Percentiles rank a stretch among this genome's conserved stretches.
Evolutionary conservation across 2,329 filamentous ascomycete species (phyloP).

Genomic region (Aspergillus bombycis): DNA sequence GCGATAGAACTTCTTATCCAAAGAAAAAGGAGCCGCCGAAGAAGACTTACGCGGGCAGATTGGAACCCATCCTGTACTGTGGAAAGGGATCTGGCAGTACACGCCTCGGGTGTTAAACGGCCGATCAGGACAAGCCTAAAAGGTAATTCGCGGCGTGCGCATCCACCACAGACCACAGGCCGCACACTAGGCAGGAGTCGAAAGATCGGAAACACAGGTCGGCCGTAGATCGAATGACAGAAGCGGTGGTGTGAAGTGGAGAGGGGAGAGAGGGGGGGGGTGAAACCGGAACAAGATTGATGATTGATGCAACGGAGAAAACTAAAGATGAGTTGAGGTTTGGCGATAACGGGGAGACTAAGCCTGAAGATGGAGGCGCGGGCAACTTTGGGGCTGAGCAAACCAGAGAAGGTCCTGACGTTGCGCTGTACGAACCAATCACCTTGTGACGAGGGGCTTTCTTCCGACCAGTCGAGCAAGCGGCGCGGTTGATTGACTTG

Average conservation of each 20-base stretch:
- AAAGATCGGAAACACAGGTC: constrained; percentile 4
- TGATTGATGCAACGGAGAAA: constrained; percentile 13
- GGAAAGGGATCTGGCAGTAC: constrained; percentile 28
- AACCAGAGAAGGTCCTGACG: constrained; percentile 18
- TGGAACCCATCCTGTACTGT: constrained; percentile 57
- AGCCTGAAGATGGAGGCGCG: constrained; percentile 7
- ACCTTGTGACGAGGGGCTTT: constrained; percentile 20
- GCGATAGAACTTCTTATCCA: background rate
- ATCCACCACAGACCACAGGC: constrained; percentile 35
- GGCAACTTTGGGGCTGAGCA: constrained; percentile 11
- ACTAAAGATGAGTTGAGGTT: constrained; percentile 13
- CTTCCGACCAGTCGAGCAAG: constrained; percentile 14
- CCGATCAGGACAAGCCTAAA: constrained; percentile 41
- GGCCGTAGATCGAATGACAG: constrained; percentile 14
- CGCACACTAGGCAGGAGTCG: constrained; percentile 17
- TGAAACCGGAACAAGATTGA: constrained; percentile 3
- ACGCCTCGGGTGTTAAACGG: constrained; percentile 33
- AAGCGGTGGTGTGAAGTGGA: constrained; percentile 2
- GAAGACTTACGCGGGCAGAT: constrained; percentile 63
- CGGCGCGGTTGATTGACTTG: constrained; percentile 3
- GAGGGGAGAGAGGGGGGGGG: constrained; percentile 9
- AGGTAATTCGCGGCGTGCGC: constrained; percentile 34
- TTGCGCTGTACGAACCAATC: constrained; percentile 22
- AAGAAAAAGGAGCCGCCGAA: constrained; percentile 4
- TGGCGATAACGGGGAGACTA: constrained; percentile 18